Evolutionary conservation across 192 early-diverging fungal species (phyloP).

Genomic region (Dispira simplex): DNA sequence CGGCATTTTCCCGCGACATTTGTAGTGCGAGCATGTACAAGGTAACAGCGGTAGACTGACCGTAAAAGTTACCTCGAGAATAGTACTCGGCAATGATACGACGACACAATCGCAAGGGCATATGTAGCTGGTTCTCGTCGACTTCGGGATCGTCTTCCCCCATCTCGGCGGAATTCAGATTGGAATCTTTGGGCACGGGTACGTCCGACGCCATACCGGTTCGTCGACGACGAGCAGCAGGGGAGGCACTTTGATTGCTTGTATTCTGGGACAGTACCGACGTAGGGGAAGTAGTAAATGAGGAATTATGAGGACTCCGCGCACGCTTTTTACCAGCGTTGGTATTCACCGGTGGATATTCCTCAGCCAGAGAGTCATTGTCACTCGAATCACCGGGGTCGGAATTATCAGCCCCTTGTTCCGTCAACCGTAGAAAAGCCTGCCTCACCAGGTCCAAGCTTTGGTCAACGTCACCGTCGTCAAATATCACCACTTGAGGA

Average conservation of each 20-base stretch:
- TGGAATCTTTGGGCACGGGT: conserved; percentile 25
- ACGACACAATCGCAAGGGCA: conserved; percentile 20
- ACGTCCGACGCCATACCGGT: conserved; percentile 26
- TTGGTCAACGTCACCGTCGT: conserved; percentile 67
- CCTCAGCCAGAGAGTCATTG: too few species aligned
- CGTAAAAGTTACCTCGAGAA: conserved; percentile 57
- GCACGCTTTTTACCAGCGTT: conserved; percentile 3
- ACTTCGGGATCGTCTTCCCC: background rate
- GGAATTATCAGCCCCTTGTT: conserved; percentile 12
- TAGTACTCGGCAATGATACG: conserved; percentile 62
- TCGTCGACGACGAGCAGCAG: conserved; percentile 8
- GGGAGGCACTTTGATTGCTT: conserved; percentile 2
- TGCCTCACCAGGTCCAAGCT: conserved; percentile 42
- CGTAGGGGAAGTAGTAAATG: background rate
- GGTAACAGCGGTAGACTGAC: conserved; percentile 53
- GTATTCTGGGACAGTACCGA: conserved; percentile 7
- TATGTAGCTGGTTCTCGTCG: conserved; percentile 14
- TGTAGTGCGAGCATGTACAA: conserved; percentile 60
- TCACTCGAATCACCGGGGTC: background rate
- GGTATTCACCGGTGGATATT: background rate
- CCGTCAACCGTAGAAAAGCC: conserved; percentile 41
- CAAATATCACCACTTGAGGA: conserved; percentile 68
- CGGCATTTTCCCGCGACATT: conserved; percentile 42
- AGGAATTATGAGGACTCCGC: background rate
- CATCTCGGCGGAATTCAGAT: background rate